Conservation (phyloP, 768 basidiomycete species). For the Leccinum truebloodii region DNA sequence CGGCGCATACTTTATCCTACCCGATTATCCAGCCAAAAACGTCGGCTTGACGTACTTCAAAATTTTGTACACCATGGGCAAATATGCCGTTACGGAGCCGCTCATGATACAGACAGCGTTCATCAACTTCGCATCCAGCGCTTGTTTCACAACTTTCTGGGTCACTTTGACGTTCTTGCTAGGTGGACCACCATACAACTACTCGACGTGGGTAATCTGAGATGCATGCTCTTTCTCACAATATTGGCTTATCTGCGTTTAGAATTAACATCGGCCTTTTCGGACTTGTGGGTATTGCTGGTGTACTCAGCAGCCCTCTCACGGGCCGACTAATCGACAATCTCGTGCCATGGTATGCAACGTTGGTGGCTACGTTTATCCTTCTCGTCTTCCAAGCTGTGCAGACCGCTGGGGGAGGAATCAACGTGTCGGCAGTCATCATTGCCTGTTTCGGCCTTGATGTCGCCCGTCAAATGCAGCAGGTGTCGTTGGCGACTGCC, state of each 20-base stretch:
- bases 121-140: conserved; percentile 58
- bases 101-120: conserved; percentile 68
- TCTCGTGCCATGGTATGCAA: conserved; percentile 77
- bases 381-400: conserved; percentile 58
- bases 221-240: neutral
- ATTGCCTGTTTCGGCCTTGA: conserved; percentile 73
- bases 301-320: conserved; percentile 67
- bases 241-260: neutral
- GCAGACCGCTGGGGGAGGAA: conserved; percentile 68
- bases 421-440: conserved; percentile 69
- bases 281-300: conserved; percentile 71
- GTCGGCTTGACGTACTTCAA: conserved; percentile 60
- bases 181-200: conserved; percentile 72
- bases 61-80: conserved; percentile 76
- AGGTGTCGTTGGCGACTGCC: conserved; percentile 63
- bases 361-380: conserved; percentile 52
- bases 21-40: conserved; percentile 84
- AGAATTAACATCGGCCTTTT: conserved; percentile 69
- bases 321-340: conserved; percentile 68
- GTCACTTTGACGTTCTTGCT: conserved; percentile 83
- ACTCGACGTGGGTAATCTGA: conserved; percentile 54
- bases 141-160: conserved; percentile 65
- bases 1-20: conserved; percentile 65
- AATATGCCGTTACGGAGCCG: conserved; percentile 76
- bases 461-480: conserved; percentile 69